These are phyloP conservation scores for Leccinum rimulosum DNA, from an alignment of 768 basidiomycete genomes.

Conservation along the genomic window DNA sequence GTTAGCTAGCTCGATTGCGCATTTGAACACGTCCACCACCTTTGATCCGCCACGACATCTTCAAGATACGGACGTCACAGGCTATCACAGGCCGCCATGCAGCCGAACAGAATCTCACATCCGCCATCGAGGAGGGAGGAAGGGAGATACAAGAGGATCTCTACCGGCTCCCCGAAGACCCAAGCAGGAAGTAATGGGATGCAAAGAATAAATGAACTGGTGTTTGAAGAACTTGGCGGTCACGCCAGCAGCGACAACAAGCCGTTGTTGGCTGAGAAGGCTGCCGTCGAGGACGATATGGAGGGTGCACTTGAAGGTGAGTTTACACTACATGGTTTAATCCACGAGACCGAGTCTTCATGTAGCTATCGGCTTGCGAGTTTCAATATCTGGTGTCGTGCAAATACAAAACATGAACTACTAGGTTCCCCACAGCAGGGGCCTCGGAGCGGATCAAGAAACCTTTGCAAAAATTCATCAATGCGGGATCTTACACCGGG, in stretches of 20 bases:
- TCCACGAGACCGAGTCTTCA: too few relatives aligned
- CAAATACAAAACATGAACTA: too few relatives aligned
- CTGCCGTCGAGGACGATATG: too few relatives aligned
- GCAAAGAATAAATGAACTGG: slow-evolving; percentile 82
- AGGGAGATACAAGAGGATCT: slow-evolving; percentile 84
- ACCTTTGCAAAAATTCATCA: too few relatives aligned
- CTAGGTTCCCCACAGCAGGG: too few relatives aligned
- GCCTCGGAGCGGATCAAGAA: too few relatives aligned
- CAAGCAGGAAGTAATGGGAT: slow-evolving; percentile 82
- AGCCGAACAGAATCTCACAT: slow-evolving; percentile 92
- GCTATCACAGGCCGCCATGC: slow-evolving; percentile 95
- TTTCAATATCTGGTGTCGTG: too few relatives aligned
- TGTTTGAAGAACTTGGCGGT: slow-evolving; percentile 87
- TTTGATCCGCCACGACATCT: slow-evolving; percentile 89
- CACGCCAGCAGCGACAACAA: slow-evolving; percentile 54
- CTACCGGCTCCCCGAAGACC: slow-evolving; percentile 74
- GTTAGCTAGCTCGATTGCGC: slow-evolving; percentile 77
- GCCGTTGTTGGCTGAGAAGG: too few relatives aligned
- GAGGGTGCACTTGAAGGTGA: too few relatives aligned
- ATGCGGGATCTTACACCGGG: too few relatives aligned
- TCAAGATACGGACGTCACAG: slow-evolving; percentile 91
- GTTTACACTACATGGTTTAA: too few relatives aligned
- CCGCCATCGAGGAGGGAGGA: slow-evolving; percentile 91
- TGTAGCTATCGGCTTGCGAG: too few relatives aligned
- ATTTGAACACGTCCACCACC: slow-evolving; percentile 76